phyloP scores from a whole-genome alignment of 371 early-diverging fungal genomes.

The Nosema granulosis region DNA sequence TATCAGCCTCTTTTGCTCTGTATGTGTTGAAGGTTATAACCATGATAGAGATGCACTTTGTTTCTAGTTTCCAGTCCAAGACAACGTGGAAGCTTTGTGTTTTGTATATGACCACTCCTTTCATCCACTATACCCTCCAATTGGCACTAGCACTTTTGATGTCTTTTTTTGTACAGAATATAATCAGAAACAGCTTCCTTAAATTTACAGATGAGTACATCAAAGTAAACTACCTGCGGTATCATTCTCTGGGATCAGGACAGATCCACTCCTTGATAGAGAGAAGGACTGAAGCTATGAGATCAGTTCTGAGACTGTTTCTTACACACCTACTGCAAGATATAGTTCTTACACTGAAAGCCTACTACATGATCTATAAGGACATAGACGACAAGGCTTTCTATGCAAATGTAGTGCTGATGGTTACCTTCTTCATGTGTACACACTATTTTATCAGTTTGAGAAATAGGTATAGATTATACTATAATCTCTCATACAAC shows the following conservation, averaged over 20 bases:
- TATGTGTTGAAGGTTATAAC: neutral
- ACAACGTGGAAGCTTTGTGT: neutral
- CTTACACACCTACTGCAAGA: conserved; percentile 16
- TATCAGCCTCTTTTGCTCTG: neutral
- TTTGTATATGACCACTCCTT: conserved; percentile 12
- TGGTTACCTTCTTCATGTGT: neutral
- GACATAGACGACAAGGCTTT: neutral
- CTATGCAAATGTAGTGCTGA: conserved; percentile 9
- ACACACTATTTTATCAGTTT: conserved; percentile 1
- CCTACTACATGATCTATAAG: conserved; percentile 5
- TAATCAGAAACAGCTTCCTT: neutral
- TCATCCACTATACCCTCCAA: neutral
- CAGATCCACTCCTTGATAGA: conserved; percentile 38
- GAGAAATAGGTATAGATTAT: conserved; percentile 29
- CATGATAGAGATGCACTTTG: conserved; percentile 1
- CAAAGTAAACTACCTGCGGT: conserved; percentile 13
- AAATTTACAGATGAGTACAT: conserved; percentile 23
- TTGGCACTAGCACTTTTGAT: neutral
- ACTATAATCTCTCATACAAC: conserved; percentile 34
- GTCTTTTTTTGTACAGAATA: neutral
- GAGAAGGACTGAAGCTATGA: conserved; percentile 23
- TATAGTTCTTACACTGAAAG: neutral
- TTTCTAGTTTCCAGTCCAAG: neutral
- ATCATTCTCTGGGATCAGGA: conserved; percentile 36
- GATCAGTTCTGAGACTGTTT: conserved; percentile 5